Evolutionary conservation across 1,284 basidiomycete genomes (phyloP), one percentile per base, ranked within the genome.

Genomic region (Cutaneotrichosporon cavernicola): DNA sequence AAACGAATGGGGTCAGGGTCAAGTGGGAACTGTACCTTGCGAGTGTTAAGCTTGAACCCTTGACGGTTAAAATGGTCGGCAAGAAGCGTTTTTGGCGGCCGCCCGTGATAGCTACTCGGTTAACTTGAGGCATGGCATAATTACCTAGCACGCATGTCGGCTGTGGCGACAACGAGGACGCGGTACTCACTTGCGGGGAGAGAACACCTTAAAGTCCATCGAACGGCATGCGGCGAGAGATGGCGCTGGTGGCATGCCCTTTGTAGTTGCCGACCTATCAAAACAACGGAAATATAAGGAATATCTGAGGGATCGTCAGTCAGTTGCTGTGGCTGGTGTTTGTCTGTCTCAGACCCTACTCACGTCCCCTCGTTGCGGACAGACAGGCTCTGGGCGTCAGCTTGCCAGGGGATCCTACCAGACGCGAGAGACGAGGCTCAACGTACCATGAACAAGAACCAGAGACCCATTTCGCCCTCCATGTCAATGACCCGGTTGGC

Each of bases 31-130:
- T 49, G 57, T 52, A 78, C 77, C 65, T 78, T 80, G 14, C 78
- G 72, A 13, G 75, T 75, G 60, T 77, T 80, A 43, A 80, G 70
- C 64, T 78, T 78, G 72, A 75, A 80, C 4, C 78, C 78, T 52
- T 74, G 73, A n/a, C 68, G 65, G 16, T 70, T 72, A 60, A 80
- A 80, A 60, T 78, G 76, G 40, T 77, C 78, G 0, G 76, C 72
- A 14, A 80, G 59, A 46, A 68, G 69, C 5, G 76, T 78, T 3
- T 72, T 70, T 62, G 73, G 74, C 0, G 78, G 78, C 8, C 76
- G 61, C 1, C 74, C 74, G 1, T 76, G 78, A 31, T 76, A 76
- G 36, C 77, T 79, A 36, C 38, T 5, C 5, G n/a, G 57, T 53
- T 10, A 47, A 53, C 51, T 2, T 7, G 10, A 4, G 5, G 9